Percentiles rank a stretch among this genome's conserved stretches.
Evolutionary conservation across 2,329 filamentous ascomycete species (phyloP).

Genomic region (Fusarium solani-melongenae): DNA sequence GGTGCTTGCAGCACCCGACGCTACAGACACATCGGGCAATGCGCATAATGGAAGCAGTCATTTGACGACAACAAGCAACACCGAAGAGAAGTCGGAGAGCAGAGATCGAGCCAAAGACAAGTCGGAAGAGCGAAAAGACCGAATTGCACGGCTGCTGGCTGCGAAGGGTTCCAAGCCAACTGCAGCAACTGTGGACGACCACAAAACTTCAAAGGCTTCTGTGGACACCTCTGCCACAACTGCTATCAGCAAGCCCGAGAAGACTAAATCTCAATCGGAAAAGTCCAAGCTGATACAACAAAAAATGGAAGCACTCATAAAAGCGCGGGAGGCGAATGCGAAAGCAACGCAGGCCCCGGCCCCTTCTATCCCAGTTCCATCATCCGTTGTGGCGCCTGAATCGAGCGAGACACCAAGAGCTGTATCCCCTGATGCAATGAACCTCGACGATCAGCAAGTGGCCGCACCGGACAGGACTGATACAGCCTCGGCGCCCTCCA

Average conservation of each 20-base stretch:
- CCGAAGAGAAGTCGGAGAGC: constrained; percentile 18
- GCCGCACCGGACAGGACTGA: constrained; percentile 17
- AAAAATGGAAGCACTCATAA: constrained; percentile 81
- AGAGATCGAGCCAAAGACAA: constrained; percentile 62
- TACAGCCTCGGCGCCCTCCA: constrained; percentile 37
- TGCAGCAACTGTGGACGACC: constrained; percentile 14
- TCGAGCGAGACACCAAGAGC: constrained; percentile 7
- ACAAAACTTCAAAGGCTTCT: neutral
- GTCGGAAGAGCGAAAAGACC: constrained; percentile 76
- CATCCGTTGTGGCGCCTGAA: constrained; percentile 3
- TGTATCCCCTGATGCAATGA: neutral
- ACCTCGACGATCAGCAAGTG: constrained; percentile 7
- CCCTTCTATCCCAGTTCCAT: neutral
- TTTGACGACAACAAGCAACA: neutral
- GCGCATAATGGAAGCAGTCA: neutral
- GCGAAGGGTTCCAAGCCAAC: constrained; percentile 70
- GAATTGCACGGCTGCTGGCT: constrained; percentile 81
- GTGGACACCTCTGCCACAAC: constrained; percentile 52
- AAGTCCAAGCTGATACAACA: constrained; percentile 80
- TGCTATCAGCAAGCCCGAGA: constrained; percentile 9
- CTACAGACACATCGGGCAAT: neutral
- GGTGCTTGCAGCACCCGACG: neutral
- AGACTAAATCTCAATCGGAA: constrained; percentile 61
- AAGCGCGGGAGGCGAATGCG: constrained; percentile 60
- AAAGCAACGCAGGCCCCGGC: constrained; percentile 27